These are phyloP conservation scores for Fraxinus nigra DNA, from an alignment of 305 asterid species.

Conservation along the genomic window DNA sequence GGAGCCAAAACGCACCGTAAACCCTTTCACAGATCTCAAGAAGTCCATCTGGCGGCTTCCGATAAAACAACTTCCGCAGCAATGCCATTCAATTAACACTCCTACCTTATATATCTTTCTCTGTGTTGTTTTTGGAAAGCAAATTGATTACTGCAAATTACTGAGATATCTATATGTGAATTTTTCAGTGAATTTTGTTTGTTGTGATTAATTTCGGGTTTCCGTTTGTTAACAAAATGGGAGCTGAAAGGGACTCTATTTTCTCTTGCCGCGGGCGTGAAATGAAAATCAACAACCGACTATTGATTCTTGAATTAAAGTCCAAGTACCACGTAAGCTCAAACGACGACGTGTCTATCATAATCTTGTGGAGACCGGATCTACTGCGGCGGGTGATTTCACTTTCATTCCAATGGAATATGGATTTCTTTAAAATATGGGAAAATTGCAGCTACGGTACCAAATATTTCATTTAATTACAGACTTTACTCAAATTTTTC, in stretches of 20 bases:
- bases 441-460: too few relatives aligned
- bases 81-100: conserved; percentile 51
- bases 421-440: not conserved
- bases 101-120: not conserved
- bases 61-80: conserved; percentile 76
- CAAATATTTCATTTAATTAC: too few relatives aligned
- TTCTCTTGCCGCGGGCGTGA: not conserved
- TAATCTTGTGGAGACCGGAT: not conserved
- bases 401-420: not conserved
- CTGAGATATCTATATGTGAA: not conserved
- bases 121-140: not conserved
- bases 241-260: not conserved
- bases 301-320: not conserved
- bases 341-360: conserved; percentile 1
- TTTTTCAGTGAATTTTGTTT: not conserved
- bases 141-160: not conserved
- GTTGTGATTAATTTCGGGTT: not conserved
- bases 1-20: conserved; percentile 50
- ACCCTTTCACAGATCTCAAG: conserved; percentile 91
- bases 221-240: not conserved
- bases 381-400: not conserved
- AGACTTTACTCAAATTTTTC: too few relatives aligned
- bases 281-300: not conserved
- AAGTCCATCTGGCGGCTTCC: conserved; percentile 96
- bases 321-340: not conserved